Evolutionary conservation across 768 basidiomycete species (phyloP), one percentile per base, ranked within the genome.

Genomic region (Boletus reticuloceps): DNA sequence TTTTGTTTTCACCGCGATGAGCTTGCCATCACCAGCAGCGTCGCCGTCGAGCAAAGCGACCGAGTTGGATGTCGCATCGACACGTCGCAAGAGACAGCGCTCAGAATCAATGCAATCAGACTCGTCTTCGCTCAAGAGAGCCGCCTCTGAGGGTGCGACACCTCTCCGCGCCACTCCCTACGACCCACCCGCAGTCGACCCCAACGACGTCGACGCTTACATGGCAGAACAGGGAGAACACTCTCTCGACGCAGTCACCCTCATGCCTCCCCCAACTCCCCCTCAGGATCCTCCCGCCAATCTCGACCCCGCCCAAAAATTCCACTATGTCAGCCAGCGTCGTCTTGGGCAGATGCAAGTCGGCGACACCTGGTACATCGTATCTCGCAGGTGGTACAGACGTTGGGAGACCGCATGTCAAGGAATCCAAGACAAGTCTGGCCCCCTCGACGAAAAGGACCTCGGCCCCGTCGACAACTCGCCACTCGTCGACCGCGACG

Each of bases 331-430:
- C 63, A 69, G 81, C 20, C 68, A 72, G 6, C 76, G 76, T 14
- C 80, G 80, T 61, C 64, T 62, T 39, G 69, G 64, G 43, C 72
- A 75, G 40, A 82, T 93, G 79, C 73, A 77, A 31, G 72, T 78
- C 9, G 88, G 88, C 43, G 83, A 92, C 48, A 84, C 78, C 10
- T 94, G 92, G 92, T 93, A 83, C 72, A 72, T 95, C 47, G 77
- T 95, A 29, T 78, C 85, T 20, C 71, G 80, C 47, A 62, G 64
- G 20, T 96, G 93, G 93, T 89, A 81, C 75, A 80, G 80, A 54
- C 81, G 83, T 34, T 95, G 89, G 87, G 72, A 78, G 58, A 82
- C 81, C 62, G 91, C 89, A 12, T 86, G 86, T 64, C 78, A 82
- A 0, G 89, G 88, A 29, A 72, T 83, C 58, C 65, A 76, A 27